A percentile compares a stretch with the other conserved stretches of the same genome.
phyloP scores from a whole-genome alignment of 192 early-diverging fungal genomes.

The Mortierella alpina region DNA sequence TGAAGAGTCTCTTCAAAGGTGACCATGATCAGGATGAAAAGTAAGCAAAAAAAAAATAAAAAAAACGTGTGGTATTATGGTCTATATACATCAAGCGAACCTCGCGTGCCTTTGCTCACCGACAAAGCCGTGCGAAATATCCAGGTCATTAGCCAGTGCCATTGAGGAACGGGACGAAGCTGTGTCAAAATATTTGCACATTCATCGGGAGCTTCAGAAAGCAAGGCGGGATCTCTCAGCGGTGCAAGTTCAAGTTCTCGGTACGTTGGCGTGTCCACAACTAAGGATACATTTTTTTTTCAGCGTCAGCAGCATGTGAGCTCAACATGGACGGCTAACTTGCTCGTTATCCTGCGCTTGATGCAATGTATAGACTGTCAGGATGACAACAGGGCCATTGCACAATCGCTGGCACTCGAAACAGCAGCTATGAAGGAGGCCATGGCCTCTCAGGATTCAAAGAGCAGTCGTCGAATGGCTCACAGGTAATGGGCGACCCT shows the following conservation, averaged over 20 bases:
- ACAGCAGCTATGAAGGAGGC: constrained; percentile 19
- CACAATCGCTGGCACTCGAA: constrained; percentile 8
- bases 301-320: neutral
- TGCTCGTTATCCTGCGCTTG: neutral
- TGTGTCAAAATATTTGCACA: constrained; percentile 29
- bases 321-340: too few relatives aligned
- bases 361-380: constrained; percentile 22
- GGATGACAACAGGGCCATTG: constrained; percentile 31
- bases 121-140: neutral
- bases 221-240: constrained; percentile 13
- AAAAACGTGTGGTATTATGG: neutral
- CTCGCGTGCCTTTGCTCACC: neutral
- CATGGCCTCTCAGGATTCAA: constrained; percentile 6
- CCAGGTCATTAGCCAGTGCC: constrained; percentile 8
- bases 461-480: constrained; percentile 3
- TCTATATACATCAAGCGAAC: neutral
- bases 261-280: neutral
- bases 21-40: constrained; percentile 17
- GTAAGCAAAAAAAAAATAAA: constrained; percentile 8
- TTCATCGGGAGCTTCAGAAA: constrained; percentile 25
- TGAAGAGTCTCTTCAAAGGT: constrained; percentile 31
- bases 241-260: constrained; percentile 13
- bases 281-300: neutral
- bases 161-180: constrained; percentile 34
- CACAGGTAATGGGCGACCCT: neutral